A percentile compares a stretch with the other conserved stretches of the same genome.
phyloP scores from a whole-genome alignment of 2,329 filamentous ascomycete species.

The Dryadomyces quercus-mongolicae region DNA sequence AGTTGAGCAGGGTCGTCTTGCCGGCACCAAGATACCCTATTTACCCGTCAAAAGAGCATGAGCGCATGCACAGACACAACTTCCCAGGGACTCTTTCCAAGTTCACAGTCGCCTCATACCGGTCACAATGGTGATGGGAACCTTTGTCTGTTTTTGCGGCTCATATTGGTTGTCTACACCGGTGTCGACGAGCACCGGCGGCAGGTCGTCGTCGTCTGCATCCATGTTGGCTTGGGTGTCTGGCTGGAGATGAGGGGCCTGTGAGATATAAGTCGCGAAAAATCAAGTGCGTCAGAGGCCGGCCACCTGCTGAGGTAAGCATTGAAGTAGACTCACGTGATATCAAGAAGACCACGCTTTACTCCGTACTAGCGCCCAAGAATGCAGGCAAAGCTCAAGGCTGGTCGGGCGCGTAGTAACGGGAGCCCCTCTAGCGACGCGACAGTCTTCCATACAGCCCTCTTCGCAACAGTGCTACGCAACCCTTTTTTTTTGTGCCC shows the following conservation, averaged over 20 bases:
- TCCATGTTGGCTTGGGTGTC: slow-evolving; percentile 34
- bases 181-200: slow-evolving; percentile 50
- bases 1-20: slow-evolving; percentile 91
- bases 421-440: neutral
- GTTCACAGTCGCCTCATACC: no score
- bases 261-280: neutral
- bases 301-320: neutral
- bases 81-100: no score
- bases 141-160: slow-evolving; percentile 48
- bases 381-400: no score
- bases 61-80: neutral
- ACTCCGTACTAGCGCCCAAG: no score
- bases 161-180: slow-evolving; percentile 14
- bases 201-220: slow-evolving; percentile 49
- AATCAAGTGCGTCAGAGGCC: no score
- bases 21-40: slow-evolving; percentile 93
- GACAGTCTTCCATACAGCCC: neutral
- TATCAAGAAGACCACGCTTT: no score
- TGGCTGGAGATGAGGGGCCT: neutral
- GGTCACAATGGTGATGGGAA: slow-evolving; percentile 77
- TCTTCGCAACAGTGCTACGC: neutral
- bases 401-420: neutral
- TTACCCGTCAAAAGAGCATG: no score
- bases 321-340: neutral
- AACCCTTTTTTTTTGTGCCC: neutral